These are phyloP conservation scores for Annulohypoxylon bovei DNA, from an alignment of 495 filamentous ascomycete genomes.

Conservation along the genomic window DNA sequence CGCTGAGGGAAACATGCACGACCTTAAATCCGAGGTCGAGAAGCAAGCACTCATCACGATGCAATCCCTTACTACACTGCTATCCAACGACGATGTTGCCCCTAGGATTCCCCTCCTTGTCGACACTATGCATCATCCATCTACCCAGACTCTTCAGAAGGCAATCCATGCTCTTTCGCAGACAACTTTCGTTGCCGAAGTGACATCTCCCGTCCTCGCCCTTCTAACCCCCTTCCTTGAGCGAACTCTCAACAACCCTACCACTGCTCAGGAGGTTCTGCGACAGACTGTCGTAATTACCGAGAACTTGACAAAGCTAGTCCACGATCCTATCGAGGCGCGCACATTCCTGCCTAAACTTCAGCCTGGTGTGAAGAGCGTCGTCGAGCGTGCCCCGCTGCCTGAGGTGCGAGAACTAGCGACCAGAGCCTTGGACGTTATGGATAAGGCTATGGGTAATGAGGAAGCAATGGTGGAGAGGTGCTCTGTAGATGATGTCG, in stretches of 20 bases:
- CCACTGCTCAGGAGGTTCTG: conserved; percentile 91
- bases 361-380: conserved; percentile 89
- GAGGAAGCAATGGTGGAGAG: conserved; percentile 72
- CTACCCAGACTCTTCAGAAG: conserved; percentile 86
- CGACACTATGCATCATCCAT: conserved; percentile 94
- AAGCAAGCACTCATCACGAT: conserved; percentile 92
- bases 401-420: conserved; percentile 95
- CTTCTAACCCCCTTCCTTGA: conserved; percentile 95
- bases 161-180: conserved; percentile 96
- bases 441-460: conserved; percentile 92
- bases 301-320: conserved; percentile 97
- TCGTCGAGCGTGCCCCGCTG: conserved; percentile 86
- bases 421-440: conserved; percentile 80
- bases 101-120: conserved; percentile 93
- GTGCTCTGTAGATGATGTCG: conserved; percentile 79
- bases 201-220: conserved; percentile 98
- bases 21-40: conserved; percentile 88
- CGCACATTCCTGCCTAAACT: conserved; percentile 96
- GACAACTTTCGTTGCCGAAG: conserved; percentile 97
- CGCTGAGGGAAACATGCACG: conserved; percentile 94
- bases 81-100: conserved; percentile 96
- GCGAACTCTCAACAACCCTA: conserved; percentile 87
- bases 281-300: conserved; percentile 97
- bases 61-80: conserved; percentile 85
- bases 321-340: conserved; percentile 96